Percentiles rank a stretch among this genome's conserved stretches.
Conservation (phyloP, 768 basidiomycete species). For the Russula olivacea region DNA sequence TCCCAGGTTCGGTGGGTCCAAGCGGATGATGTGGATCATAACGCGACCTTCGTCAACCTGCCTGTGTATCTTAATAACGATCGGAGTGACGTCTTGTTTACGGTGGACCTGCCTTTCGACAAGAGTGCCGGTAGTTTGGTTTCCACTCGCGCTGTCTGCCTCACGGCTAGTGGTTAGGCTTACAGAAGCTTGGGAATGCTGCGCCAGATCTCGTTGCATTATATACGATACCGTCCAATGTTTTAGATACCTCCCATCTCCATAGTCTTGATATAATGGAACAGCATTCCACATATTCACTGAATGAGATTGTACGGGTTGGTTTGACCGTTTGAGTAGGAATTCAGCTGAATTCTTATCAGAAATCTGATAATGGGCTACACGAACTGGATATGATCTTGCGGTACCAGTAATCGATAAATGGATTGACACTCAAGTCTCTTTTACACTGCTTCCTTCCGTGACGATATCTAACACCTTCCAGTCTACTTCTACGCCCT, state of each 20-base stretch:
- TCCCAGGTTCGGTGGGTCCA: constrained; percentile 89
- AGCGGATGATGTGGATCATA: constrained; percentile 38
- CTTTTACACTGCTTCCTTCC: constrained; percentile 36
- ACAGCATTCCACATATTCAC: background rate
- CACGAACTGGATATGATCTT: background rate
- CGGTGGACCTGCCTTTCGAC: constrained; percentile 77
- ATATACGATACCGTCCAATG: constrained; percentile 1
- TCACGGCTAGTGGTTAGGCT: constrained; percentile 51
- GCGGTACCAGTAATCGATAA: background rate
- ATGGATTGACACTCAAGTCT: background rate
- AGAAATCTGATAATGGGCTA: background rate
- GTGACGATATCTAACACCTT: constrained; percentile 65
- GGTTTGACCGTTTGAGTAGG: background rate
- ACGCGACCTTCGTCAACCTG: constrained; percentile 56
- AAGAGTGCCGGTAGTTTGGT: constrained; percentile 60
- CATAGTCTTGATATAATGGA: background rate
- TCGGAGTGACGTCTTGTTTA: constrained; percentile 86
- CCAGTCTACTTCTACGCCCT: constrained; percentile 84
- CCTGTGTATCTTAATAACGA: constrained; percentile 92
- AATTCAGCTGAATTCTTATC: background rate
- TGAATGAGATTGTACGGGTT: too few species aligned
- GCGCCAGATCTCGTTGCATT: background rate
- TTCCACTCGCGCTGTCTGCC: constrained; percentile 83
- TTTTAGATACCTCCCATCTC: constrained; percentile 5
- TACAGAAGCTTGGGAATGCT: background rate